phyloP scores from a whole-genome alignment of 1,139 yeast species.

The Magnusiomyces ingens region DNA sequence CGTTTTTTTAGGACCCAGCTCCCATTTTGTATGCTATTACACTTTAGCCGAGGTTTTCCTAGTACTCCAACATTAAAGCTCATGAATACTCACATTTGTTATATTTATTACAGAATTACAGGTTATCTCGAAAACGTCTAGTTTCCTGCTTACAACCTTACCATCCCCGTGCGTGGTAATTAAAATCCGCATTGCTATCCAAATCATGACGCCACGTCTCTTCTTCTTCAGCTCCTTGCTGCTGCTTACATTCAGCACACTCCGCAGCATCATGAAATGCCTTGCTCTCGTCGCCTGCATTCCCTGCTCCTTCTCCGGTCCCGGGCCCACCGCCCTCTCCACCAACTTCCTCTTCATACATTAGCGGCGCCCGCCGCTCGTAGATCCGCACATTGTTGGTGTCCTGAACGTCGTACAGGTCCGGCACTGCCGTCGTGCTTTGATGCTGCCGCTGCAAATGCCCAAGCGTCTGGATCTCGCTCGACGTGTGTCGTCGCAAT shows the following conservation, averaged over 20 bases:
- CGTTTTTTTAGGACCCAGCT: no score
- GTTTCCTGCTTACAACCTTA: no score
- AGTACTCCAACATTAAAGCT: no score
- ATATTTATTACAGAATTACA: no score
- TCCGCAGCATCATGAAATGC: neutral
- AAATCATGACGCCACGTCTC: conserved; percentile 29
- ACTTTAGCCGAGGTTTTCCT: no score
- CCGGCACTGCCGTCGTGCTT: neutral
- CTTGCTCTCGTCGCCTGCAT: neutral
- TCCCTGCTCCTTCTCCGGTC: neutral
- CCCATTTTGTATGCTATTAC: no score
- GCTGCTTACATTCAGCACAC: neutral
- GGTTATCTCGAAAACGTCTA: no score
- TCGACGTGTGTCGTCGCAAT: conserved; percentile 3
- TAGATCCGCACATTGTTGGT: conserved; percentile 4
- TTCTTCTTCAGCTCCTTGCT: conserved; percentile 15
- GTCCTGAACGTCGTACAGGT: neutral
- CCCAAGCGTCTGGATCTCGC: neutral
- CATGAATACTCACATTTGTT: no score
- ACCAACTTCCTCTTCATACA: neutral
- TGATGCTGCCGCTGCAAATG: no score
- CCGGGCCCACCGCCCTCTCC: neutral
- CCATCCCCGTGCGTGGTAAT: conserved; percentile 38
- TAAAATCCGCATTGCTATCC: conserved; percentile 32
- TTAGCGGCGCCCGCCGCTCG: conserved; percentile 2